These are phyloP conservation scores for Ilex paraguariensis DNA, from an alignment of 305 asterid species.

Conservation along the genomic window DNA sequence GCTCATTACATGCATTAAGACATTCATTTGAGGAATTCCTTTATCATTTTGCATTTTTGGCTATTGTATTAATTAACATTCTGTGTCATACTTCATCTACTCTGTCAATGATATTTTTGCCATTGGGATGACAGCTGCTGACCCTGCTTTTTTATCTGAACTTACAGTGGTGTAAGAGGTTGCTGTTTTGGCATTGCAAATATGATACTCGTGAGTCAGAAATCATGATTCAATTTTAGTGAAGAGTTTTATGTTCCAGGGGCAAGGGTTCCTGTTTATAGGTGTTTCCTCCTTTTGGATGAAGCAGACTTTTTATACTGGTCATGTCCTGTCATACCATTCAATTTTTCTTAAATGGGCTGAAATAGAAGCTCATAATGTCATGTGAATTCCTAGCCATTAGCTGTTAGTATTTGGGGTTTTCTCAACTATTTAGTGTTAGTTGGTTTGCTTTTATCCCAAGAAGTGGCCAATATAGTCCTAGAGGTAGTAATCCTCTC, in stretches of 20 bases:
- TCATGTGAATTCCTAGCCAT: not conserved
- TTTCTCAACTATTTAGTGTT: not conserved
- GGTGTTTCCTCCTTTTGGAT: no score
- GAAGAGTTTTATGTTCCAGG: not conserved
- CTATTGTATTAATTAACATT: not conserved
- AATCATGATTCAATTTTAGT: no score
- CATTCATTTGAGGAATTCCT: no score
- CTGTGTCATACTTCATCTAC: not conserved
- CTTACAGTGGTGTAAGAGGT: conserved; percentile 81
- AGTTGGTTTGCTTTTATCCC: not conserved
- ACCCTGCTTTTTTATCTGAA: conserved; percentile 29
- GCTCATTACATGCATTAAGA: no score
- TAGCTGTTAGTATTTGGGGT: not conserved
- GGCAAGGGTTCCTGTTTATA: not conserved
- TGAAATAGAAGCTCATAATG: not conserved
- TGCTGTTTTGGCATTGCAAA: conserved; percentile 86
- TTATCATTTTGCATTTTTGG: not conserved
- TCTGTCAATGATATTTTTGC: not conserved
- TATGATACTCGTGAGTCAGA: conserved; percentile 82
- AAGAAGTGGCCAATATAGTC: not conserved
- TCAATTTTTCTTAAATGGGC: not conserved
- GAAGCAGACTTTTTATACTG: no score
- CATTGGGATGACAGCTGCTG: conserved; percentile 12
- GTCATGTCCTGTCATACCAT: not conserved
- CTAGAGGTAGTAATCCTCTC: not conserved